These are phyloP conservation scores for Ophiostoma sp. DNA, from an alignment of 2,329 filamentous ascomycete genomes.

Conservation along the genomic window DNA sequence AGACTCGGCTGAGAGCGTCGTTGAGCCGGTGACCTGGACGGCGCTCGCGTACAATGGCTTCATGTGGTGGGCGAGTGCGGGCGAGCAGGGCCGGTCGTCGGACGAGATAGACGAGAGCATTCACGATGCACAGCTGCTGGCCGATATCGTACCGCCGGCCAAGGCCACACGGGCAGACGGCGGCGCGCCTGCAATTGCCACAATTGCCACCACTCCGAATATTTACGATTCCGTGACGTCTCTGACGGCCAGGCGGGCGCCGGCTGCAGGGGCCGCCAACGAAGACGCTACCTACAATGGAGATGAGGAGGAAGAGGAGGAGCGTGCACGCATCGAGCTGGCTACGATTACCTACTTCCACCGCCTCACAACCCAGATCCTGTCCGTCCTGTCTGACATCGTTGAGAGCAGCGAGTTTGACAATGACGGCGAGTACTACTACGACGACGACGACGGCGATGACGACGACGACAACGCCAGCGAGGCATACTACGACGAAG, in stretches of 20 bases:
- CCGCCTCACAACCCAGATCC: conserved; percentile 61
- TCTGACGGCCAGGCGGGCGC: background rate
- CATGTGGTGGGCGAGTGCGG: conserved; percentile 86
- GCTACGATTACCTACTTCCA: conserved; percentile 78
- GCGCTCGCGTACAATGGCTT: conserved; percentile 75
- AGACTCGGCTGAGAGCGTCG: conserved; percentile 49
- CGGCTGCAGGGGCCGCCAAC: background rate
- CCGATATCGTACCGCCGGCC: conserved; percentile 39
- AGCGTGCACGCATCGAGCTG: conserved; percentile 55
- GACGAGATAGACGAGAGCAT: conserved; percentile 55
- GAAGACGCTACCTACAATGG: conserved; percentile 23
- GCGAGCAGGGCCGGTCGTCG: conserved; percentile 59
- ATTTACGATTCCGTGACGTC: conserved; percentile 3
- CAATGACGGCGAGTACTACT: conserved; percentile 37
- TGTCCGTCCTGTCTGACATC: conserved; percentile 58
- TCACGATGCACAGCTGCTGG: conserved; percentile 52
- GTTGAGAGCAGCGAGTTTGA: conserved; percentile 47
- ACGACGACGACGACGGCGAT: conserved; percentile 20
- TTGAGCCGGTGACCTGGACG: conserved; percentile 63
- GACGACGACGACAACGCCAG: conserved; percentile 7
- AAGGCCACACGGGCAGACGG: conserved; percentile 29
- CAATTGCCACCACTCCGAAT: background rate
- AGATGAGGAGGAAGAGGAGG: conserved; percentile 36
- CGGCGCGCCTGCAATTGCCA: background rate
- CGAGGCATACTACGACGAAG: conserved; percentile 41